Evolutionary conservation across 2,329 filamentous ascomycete genomes (phyloP).

Genomic region (Fusarium poae): DNA sequence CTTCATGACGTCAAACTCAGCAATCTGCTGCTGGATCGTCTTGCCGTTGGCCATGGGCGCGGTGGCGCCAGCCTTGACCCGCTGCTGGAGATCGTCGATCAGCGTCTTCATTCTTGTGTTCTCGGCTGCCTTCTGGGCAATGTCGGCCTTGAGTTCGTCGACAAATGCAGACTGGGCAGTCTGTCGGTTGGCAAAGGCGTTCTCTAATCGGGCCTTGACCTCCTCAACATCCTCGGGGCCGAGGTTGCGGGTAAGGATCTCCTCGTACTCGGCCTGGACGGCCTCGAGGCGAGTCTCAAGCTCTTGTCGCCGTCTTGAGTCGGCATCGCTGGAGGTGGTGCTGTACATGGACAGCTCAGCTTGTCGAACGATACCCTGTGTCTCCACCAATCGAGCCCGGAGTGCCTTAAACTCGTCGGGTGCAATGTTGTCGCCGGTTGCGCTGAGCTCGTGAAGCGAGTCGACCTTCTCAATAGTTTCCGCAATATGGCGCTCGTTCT

Average conservation of each 20-base stretch:
- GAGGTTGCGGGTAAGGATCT: conserved; percentile 83
- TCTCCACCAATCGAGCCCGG: conserved; percentile 83
- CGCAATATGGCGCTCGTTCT: conserved; percentile 88
- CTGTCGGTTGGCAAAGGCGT: conserved; percentile 81
- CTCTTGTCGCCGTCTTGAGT: conserved; percentile 77
- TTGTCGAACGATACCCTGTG: conserved; percentile 92
- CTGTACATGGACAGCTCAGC: conserved; percentile 88
- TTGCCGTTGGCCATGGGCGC: conserved; percentile 82
- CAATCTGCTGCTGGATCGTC: conserved; percentile 96
- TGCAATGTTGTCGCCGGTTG: conserved; percentile 81
- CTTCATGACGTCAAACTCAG: conserved; percentile 99
- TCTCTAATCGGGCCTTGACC: conserved; percentile 82
- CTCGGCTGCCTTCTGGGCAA: conserved; percentile 83
- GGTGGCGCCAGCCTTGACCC: conserved; percentile 72
- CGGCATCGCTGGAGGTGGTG: conserved; percentile 71
- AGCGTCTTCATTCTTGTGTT: conserved; percentile 83
- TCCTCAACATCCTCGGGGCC: conserved; percentile 84
- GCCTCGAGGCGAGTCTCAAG: conserved; percentile 81
- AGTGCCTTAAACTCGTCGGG: conserved; percentile 85
- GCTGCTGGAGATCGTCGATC: conserved; percentile 82
- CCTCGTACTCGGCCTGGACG: conserved; percentile 86
- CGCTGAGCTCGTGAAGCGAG: conserved; percentile 79
- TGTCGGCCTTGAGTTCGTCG: conserved; percentile 81
- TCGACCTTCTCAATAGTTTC: conserved; percentile 88
- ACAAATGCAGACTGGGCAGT: conserved; percentile 79